phyloP scores from a whole-genome alignment of 345 rosid species.

The Rhizophora apiculata region DNA sequence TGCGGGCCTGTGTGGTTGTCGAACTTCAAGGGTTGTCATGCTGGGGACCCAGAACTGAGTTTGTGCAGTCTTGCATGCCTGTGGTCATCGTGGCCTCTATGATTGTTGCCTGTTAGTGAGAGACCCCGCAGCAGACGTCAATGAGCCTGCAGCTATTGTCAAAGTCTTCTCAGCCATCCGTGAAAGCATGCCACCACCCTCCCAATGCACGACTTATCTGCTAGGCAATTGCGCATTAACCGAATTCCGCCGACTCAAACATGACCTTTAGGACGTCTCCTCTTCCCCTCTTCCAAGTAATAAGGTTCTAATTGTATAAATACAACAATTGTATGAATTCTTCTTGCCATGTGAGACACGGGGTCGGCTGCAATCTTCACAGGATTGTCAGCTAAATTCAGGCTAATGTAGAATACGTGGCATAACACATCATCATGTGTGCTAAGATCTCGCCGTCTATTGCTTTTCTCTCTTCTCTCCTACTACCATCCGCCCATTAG shows the following conservation, averaged over 20 bases:
- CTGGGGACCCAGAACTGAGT: not conserved
- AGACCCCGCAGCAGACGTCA: not conserved
- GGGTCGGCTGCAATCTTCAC: not conserved
- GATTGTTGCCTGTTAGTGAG: constrained; percentile 8
- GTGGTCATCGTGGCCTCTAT: not conserved
- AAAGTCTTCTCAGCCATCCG: constrained; percentile 6
- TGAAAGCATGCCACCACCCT: not conserved
- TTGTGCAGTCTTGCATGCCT: not conserved
- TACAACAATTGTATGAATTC: constrained; percentile 11
- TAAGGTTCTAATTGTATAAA: too few species aligned
- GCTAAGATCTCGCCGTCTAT: not conserved
- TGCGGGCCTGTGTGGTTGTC: not conserved
- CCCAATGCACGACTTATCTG: not conserved
- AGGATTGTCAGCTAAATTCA: not conserved
- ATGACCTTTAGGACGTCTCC: too few species aligned
- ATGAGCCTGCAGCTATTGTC: too few species aligned
- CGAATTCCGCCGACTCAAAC: too few species aligned
- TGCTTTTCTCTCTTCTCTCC: not conserved
- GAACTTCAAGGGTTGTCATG: not conserved
- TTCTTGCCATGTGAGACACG: not conserved
- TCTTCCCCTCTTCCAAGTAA: too few species aligned
- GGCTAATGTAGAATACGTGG: not conserved
- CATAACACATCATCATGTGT: not conserved
- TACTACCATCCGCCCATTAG: not conserved
- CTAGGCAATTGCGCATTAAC: too few species aligned